A percentile compares a stretch with the other conserved stretches of the same genome.
These are phyloP conservation scores for Rhodomyrtus psidioides DNA, from an alignment of 441 rosid genomes.

Conservation along the genomic window DNA sequence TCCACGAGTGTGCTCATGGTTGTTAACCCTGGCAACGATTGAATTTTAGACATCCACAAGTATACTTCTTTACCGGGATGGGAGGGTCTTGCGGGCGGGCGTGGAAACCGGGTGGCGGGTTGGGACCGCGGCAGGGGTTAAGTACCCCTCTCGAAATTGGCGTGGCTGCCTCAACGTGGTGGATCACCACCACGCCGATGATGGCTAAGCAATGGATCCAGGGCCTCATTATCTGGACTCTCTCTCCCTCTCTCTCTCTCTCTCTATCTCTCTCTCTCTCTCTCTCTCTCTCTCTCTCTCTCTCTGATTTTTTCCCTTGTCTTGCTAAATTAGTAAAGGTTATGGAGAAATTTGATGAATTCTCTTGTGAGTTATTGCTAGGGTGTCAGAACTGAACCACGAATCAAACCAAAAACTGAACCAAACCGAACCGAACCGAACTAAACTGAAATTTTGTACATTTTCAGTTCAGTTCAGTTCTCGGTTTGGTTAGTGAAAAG, in stretches of 20 bases:
- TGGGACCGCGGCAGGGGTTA: not conserved
- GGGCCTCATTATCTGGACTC: not conserved
- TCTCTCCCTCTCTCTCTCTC: not conserved
- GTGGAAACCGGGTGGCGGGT: not conserved
- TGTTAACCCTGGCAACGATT: not conserved
- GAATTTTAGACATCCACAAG: not conserved
- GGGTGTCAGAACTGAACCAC: no score
- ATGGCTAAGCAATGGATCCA: not conserved
- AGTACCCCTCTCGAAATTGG: fast-evolving
- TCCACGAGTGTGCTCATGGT: not conserved
- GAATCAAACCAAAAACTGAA: no score
- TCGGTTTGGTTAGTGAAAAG: no score
- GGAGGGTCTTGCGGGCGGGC: fast-evolving
- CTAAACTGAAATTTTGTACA: no score
- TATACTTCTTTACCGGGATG: not conserved
- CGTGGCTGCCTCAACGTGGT: not conserved
- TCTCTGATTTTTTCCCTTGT: no score
- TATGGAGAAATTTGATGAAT: no score
- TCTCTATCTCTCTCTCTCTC: not conserved
- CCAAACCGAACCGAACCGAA: no score
- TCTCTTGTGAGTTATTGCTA: no score
- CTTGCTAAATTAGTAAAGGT: no score
- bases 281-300: not conserved
- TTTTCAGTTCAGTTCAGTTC: no score
- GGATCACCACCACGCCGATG: not conserved